These are phyloP conservation scores for Cytospora chrysosperma DNA, from an alignment of 2,329 filamentous ascomycete genomes.

Conservation along the genomic window DNA sequence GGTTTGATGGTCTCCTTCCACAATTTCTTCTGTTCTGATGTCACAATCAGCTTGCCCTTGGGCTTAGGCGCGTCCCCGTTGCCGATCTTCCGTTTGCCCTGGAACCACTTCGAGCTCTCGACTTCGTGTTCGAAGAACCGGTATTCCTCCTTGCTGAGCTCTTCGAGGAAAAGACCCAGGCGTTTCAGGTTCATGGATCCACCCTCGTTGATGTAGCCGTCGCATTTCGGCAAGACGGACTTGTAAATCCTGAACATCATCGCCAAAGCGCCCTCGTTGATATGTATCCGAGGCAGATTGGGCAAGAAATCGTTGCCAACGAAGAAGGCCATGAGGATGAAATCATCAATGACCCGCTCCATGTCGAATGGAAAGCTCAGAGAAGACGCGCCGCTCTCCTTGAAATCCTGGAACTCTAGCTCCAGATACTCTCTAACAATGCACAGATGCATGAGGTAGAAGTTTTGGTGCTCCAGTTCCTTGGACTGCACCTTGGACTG, in stretches of 20 bases:
- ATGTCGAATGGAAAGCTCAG: conserved; percentile 83
- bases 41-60: conserved; percentile 69
- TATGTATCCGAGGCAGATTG: conserved; percentile 92
- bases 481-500: conserved; percentile 86
- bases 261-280: conserved; percentile 94
- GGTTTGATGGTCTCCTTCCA: conserved; percentile 79
- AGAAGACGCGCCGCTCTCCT: conserved; percentile 58
- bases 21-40: conserved; percentile 75
- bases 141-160: conserved; percentile 84
- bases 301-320: conserved; percentile 99
- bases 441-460: conserved; percentile 95
- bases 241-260: conserved; percentile 99
- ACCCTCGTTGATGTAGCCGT: conserved; percentile 94
- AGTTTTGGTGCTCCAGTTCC: conserved; percentile 97
- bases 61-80: conserved; percentile 57
- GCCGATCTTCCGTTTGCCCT: conserved; percentile 75
- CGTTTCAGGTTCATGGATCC: conserved; percentile 87
- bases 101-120: conserved; percentile 87
- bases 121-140: conserved; percentile 92
- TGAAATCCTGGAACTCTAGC: conserved; percentile 91
- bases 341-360: conserved; percentile 97
- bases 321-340: conserved; percentile 99
- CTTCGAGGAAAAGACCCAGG: conserved; percentile 73
- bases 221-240: conserved; percentile 77
- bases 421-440: conserved; percentile 97